Percentiles rank a stretch among this genome's conserved stretches.
phyloP scores from a whole-genome alignment of 2,329 filamentous ascomycete species.

The Trichoderma harzianum region DNA sequence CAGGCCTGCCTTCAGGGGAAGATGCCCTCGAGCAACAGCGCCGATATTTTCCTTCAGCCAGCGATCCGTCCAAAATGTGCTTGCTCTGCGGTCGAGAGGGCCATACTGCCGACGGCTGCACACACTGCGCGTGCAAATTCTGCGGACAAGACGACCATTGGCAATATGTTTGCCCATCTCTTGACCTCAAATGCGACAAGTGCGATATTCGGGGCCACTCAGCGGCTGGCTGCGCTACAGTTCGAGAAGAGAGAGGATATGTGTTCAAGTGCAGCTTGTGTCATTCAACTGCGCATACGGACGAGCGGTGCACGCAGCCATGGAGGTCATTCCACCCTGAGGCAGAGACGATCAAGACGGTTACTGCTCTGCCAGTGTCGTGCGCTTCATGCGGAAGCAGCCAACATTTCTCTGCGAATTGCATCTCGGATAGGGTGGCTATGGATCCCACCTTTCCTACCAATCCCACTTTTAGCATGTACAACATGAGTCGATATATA shows the following conservation, averaged over 20 bases:
- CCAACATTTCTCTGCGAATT: constrained; percentile 58
- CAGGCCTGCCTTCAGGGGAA: constrained; percentile 28
- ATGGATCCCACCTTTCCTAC: not conserved
- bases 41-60: constrained; percentile 51
- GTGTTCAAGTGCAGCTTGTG: constrained; percentile 60
- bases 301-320: constrained; percentile 56
- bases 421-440: constrained; percentile 31
- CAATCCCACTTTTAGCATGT: constrained; percentile 51
- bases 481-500: constrained; percentile 48
- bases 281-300: constrained; percentile 52
- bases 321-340: constrained; percentile 56
- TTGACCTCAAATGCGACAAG: constrained; percentile 49
- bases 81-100: constrained; percentile 48
- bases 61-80: constrained; percentile 44
- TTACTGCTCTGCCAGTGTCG: constrained; percentile 47
- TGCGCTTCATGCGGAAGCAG: constrained; percentile 56
- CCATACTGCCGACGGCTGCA: constrained; percentile 46
- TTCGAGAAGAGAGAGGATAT: constrained; percentile 47
- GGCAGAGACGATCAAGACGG: constrained; percentile 42
- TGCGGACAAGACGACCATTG: constrained; percentile 48
- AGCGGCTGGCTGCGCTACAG: constrained; percentile 51
- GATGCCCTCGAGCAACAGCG: constrained; percentile 40
- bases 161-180: constrained; percentile 48
- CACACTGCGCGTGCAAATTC: constrained; percentile 45
- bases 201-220: constrained; percentile 63